Conservation (phyloP, 306 rosid species). For the Prunus campanulata region DNA sequence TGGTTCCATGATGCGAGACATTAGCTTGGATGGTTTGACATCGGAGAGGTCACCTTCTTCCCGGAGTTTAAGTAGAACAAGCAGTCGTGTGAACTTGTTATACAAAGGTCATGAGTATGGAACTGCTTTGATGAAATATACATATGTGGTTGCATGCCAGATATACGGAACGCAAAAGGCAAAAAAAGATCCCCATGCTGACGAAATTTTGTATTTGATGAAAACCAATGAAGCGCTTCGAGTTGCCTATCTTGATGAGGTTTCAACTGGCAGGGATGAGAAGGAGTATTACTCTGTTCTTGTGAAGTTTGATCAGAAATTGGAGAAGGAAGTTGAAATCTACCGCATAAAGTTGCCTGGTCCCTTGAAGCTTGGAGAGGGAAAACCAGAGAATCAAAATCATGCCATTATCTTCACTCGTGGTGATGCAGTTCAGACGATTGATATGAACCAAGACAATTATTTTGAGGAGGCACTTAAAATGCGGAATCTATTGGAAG, state of each 20-base stretch:
- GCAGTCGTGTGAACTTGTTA: slow-evolving; percentile 57
- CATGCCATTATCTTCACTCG: slow-evolving; percentile 91
- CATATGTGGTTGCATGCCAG: slow-evolving; percentile 95
- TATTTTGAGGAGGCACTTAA: slow-evolving; percentile 95
- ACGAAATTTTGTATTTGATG: slow-evolving; percentile 72
- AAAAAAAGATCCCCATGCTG: slow-evolving; percentile 73
- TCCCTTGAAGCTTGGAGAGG: slow-evolving; percentile 83
- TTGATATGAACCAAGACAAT: slow-evolving; percentile 94
- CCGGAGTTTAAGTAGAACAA: slow-evolving; percentile 59
- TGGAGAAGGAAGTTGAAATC: slow-evolving; percentile 75
- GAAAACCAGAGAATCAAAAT: slow-evolving; percentile 94
- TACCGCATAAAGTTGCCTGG: slow-evolving; percentile 87
- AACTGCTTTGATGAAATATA: slow-evolving; percentile 88
- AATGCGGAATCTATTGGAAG: slow-evolving; percentile 77
- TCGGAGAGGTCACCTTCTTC: slow-evolving; percentile 46
- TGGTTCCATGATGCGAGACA: slow-evolving; percentile 62
- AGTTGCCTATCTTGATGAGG: slow-evolving; percentile 88
- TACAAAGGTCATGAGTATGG: slow-evolving; percentile 95
- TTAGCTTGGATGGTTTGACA: slow-evolving; percentile 34
- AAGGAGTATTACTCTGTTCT: slow-evolving; percentile 76
- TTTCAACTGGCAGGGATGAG: slow-evolving; percentile 57
- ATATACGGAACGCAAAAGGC: slow-evolving; percentile 87
- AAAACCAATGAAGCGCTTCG: slow-evolving; percentile 71
- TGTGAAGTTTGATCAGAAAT: slow-evolving; percentile 71
- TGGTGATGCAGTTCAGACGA: slow-evolving; percentile 91